Evolutionary conservation across 352 stramenopile species (phyloP), one percentile per base, ranked within the genome.

Genomic region (Blastocystis sp.): DNA sequence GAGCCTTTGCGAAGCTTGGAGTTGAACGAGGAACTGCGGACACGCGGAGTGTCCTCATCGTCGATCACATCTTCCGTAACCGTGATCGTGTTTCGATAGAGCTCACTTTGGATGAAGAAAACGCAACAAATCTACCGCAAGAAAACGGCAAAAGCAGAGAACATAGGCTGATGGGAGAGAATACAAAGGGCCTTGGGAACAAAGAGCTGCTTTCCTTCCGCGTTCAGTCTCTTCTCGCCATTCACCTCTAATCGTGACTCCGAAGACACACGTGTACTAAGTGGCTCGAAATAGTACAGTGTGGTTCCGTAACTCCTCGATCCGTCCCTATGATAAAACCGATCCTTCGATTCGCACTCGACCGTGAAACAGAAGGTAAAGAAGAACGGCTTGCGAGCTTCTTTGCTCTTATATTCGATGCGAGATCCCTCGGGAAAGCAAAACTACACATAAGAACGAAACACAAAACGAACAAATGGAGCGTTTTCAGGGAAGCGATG

Each of bases 311-410:
- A 84, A 69, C 59, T 73, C 34, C 59, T 49, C 18, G 73, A 69
- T 56, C 73, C 73, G 75, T 84, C 59, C 44, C 73, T 84, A 77
- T 14, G 4, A 32, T 38, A 34, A 1, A 77, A n/a, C 7, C 14
- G 14, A 63, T 36, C 21, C 53, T 6, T 16, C 4, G n/a, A 42
- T 67, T 38, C 32, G 4, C 27, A 78, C 73, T 84, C 73, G 18
- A 73, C 51, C 21, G 73, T 84, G 48, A 84, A 84, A 44, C 73
- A 84, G 59, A 84, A 84, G 18, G 73, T 69, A 63, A 84, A 84
- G 59, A 84, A 84, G 59, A 73, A 84, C 6, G 73, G 73, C 48
- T 84, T 84, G 32, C 73, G 46, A n/a, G 54, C 73, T 4, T 84
- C 59, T 21, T 73, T 67, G 27, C 40, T 63, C 42, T 73, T 84